phyloP scores from a whole-genome alignment of 495 filamentous ascomycete species.

The Thozetella sp. region DNA sequence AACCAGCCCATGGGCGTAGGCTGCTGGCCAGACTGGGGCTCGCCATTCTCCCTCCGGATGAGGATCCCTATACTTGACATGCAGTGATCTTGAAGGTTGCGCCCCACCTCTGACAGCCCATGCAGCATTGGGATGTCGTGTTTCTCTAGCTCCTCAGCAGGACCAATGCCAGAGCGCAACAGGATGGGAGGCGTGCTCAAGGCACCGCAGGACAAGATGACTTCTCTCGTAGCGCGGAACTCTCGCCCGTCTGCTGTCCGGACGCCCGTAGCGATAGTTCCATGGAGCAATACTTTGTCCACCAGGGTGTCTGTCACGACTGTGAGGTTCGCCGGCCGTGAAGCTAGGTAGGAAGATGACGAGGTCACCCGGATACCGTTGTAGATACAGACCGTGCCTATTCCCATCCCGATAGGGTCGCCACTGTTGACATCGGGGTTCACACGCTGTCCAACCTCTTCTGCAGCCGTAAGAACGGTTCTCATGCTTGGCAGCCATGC shows the following conservation, averaged over 20 bases:
- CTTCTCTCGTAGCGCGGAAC: constrained; percentile 46
- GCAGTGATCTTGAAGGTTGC: constrained; percentile 55
- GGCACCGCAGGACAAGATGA: constrained; percentile 54
- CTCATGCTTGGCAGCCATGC: constrained; percentile 42
- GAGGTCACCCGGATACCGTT: constrained; percentile 45
- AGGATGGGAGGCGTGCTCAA: constrained; percentile 56
- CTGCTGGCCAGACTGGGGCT: constrained; percentile 16
- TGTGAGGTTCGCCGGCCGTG: constrained; percentile 41
- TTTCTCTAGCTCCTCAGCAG: constrained; percentile 37
- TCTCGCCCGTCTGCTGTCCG: constrained; percentile 19
- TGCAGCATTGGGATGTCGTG: constrained; percentile 46
- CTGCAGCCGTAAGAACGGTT: constrained; percentile 37
- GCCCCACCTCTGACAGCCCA: constrained; percentile 48
- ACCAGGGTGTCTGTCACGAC: constrained; percentile 42
- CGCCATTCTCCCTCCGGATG: constrained; percentile 8
- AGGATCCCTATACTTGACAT: constrained; percentile 3
- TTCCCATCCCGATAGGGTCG: constrained; percentile 49
- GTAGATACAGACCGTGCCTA: constrained; percentile 37
- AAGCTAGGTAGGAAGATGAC: constrained; percentile 33
- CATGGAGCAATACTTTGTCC: constrained; percentile 43
- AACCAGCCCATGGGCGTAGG: constrained; percentile 43
- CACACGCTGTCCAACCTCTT: constrained; percentile 32
- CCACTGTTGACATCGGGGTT: constrained; percentile 55
- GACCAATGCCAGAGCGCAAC: constrained; percentile 61
- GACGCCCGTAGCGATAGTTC: constrained; percentile 48